phyloP scores from a whole-genome alignment of 1,139 yeast genomes.

The Pichia sp. region DNA sequence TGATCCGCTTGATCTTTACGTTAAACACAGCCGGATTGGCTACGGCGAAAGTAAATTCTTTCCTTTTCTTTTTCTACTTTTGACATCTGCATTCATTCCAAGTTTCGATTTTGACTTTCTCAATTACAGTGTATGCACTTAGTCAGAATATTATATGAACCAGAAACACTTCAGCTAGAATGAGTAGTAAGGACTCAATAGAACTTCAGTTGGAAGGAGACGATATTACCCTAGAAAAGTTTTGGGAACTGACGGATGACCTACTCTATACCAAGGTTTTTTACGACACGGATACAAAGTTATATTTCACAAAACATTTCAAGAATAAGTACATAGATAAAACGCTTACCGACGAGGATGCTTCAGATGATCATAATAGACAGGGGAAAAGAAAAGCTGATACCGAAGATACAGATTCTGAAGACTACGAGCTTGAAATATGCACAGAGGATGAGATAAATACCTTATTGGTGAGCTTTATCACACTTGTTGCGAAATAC shows the following conservation, averaged over 20 bases:
- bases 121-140: neutral
- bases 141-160: neutral
- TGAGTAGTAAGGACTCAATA: slow-evolving; percentile 2
- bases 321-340: slow-evolving; percentile 4
- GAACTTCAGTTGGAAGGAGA: slow-evolving; percentile 15
- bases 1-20: no score
- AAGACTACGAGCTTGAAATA: slow-evolving; percentile 3
- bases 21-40: no score
- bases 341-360: slow-evolving; percentile 2
- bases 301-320: slow-evolving; percentile 21
- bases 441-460: slow-evolving; percentile 31
- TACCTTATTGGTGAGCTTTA: slow-evolving; percentile 29
- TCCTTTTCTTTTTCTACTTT: no score
- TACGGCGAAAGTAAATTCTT: no score
- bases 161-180: neutral
- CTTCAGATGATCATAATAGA: slow-evolving; percentile 2
- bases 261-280: slow-evolving; percentile 26
- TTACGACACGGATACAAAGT: slow-evolving; percentile 22
- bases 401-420: neutral
- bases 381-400: neutral
- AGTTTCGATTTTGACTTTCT: neutral
- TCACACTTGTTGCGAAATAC: slow-evolving; percentile 29
- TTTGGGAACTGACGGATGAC: slow-evolving; percentile 31
- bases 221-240: slow-evolving; percentile 23
- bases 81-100: neutral